A percentile compares a stretch with the other conserved stretches of the same genome.
Conservation (phyloP, 2,329 filamentous ascomycete genomes). For the Colletotrichum tropicale region DNA sequence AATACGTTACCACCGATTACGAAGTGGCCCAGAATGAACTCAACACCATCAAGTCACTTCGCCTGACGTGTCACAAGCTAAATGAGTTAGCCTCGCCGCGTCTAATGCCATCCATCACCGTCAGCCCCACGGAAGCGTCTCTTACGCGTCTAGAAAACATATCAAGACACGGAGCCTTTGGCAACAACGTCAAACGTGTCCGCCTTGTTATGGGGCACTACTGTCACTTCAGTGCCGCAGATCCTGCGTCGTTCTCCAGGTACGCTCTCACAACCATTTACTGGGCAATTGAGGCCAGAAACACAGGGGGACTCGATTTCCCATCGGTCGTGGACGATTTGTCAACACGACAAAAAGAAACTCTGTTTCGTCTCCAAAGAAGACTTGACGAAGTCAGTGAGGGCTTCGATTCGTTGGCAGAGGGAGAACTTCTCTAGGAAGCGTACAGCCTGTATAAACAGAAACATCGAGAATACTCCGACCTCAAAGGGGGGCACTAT, state of each 20-base stretch:
- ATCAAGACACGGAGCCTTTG: background rate
- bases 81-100: background rate
- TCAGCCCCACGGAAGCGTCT: background rate
- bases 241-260: too few relatives aligned
- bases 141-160: background rate
- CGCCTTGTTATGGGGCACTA: background rate
- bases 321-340: too few relatives aligned
- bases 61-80: background rate
- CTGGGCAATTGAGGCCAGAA: too few relatives aligned
- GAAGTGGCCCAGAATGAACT: background rate
- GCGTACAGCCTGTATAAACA: background rate
- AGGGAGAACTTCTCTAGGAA: too few relatives aligned
- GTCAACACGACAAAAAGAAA: too few relatives aligned
- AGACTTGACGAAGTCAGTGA: too few relatives aligned
- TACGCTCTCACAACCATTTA: too few relatives aligned
- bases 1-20: fast-evolving
- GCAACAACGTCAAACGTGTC: background rate
- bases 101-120: background rate
- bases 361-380: too few relatives aligned
- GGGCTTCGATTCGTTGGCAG: too few relatives aligned
- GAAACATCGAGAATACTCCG: background rate
- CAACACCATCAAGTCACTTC: background rate
- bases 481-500: too few relatives aligned
- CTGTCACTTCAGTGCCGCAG: too few relatives aligned
- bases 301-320: too few relatives aligned